A percentile compares a stretch with the other conserved stretches of the same genome.
Conservation (phyloP, 495 filamentous ascomycete genomes). For the Clavariopsis aquatica region DNA sequence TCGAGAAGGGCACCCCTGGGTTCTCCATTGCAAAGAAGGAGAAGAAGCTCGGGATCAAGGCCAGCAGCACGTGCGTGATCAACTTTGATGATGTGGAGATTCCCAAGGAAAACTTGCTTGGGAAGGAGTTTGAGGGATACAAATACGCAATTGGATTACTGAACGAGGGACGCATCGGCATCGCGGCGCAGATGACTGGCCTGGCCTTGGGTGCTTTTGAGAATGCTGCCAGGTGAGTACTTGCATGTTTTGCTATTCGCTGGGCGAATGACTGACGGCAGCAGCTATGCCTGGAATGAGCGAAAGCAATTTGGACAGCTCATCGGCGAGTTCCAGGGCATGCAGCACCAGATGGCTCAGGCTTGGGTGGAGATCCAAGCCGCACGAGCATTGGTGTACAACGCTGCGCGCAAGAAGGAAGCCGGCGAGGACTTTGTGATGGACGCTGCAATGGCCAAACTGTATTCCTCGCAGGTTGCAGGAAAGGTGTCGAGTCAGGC, state of each 20-base stretch:
- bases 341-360: slow-evolving; percentile 98
- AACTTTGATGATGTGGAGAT: slow-evolving; percentile 97
- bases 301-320: slow-evolving; percentile 93
- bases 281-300: slow-evolving; percentile 90
- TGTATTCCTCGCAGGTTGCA: slow-evolving; percentile 91
- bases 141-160: slow-evolving; percentile 96
- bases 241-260: too few relatives aligned
- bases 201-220: slow-evolving; percentile 93
- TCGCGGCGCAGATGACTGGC: slow-evolving; percentile 98
- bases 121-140: slow-evolving; percentile 88
- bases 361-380: slow-evolving; percentile 91
- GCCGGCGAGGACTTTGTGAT: slow-evolving; percentile 90
- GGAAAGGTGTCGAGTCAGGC: slow-evolving; percentile 81
- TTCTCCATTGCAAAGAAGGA: slow-evolving; percentile 99
- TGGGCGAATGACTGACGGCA: slow-evolving; percentile 12
- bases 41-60: slow-evolving; percentile 97
- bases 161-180: slow-evolving; percentile 97
- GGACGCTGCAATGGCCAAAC: slow-evolving; percentile 98
- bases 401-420: slow-evolving; percentile 97
- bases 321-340: slow-evolving; percentile 95
- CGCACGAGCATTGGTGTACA: slow-evolving; percentile 90
- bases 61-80: slow-evolving; percentile 92
- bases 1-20: slow-evolving; percentile 84
- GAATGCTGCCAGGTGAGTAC: slow-evolving; percentile 82
- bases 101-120: slow-evolving; percentile 81